phyloP scores from a whole-genome alignment of 305 asterid genomes.

The Coffea humblotiana region DNA sequence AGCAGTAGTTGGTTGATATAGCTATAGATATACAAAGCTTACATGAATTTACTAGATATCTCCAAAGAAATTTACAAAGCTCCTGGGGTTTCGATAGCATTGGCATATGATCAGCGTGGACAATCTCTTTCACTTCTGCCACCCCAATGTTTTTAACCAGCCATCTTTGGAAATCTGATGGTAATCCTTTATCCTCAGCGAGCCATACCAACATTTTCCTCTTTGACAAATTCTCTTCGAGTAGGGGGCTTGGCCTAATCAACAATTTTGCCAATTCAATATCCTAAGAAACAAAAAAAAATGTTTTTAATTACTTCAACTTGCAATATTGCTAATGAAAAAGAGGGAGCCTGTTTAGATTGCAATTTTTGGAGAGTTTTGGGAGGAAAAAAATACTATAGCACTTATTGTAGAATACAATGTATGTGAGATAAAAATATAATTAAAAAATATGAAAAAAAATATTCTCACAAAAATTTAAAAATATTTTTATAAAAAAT shows the following conservation, averaged over 20 bases:
- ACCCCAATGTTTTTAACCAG: background rate
- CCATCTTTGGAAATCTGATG: background rate
- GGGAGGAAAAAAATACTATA: too few relatives aligned
- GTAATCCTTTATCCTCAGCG: background rate
- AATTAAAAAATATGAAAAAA: too few relatives aligned
- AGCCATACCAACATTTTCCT: background rate
- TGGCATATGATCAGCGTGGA: background rate
- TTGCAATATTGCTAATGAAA: background rate
- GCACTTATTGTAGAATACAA: too few relatives aligned
- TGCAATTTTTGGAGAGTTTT: too few relatives aligned
- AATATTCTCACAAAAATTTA: too few relatives aligned
- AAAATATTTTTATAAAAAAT: too few relatives aligned
- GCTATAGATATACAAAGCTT: background rate
- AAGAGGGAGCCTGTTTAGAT: too few relatives aligned
- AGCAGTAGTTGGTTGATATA: too few relatives aligned
- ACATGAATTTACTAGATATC: background rate
- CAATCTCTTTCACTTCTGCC: background rate
- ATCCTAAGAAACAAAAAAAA: background rate
- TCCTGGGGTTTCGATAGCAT: background rate
- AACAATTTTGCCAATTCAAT: background rate
- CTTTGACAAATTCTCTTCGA: background rate
- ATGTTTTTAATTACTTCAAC: too few relatives aligned
- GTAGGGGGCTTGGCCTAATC: background rate
- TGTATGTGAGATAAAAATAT: too few relatives aligned
- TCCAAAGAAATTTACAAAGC: slow-evolving; percentile 1